A percentile compares a stretch with the other conserved stretches of the same genome.
Conservation (phyloP, 768 basidiomycete species). For the Leccinum obscurum region DNA sequence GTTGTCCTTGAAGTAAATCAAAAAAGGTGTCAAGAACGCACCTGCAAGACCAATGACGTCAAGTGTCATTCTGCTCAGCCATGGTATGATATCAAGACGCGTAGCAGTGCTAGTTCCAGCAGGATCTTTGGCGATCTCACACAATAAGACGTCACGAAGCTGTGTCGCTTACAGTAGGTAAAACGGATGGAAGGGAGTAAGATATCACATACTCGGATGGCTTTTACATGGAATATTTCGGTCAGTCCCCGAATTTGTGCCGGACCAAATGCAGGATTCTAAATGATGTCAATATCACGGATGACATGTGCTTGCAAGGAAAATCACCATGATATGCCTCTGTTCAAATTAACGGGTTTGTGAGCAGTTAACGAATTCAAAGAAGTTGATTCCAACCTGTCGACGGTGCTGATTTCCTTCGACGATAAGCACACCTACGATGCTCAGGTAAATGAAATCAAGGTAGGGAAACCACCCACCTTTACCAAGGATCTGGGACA, state of each 20-base stretch:
- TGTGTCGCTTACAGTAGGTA: background rate
- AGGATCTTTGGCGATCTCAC: constrained; percentile 31
- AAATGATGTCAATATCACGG: background rate
- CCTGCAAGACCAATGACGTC: constrained; percentile 38
- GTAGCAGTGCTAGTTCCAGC: constrained; percentile 4
- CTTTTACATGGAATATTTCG: constrained; percentile 56
- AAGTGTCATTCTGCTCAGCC: constrained; percentile 37
- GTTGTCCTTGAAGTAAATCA: background rate
- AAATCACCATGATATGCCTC: constrained; percentile 29
- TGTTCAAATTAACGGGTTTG: background rate
- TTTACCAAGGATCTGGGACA: constrained; percentile 1
- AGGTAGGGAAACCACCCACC: background rate
- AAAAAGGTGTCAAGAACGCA: constrained; percentile 20
- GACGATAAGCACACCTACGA: constrained; percentile 2
- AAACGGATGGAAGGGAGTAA: too few relatives aligned
- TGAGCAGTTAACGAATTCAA: background rate
- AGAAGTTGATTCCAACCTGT: constrained; percentile 27
- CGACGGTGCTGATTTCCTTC: constrained; percentile 35
- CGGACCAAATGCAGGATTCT: constrained; percentile 67
- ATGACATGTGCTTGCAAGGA: background rate
- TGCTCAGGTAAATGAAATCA: background rate
- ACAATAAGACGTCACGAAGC: constrained; percentile 47
- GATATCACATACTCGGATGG: constrained; percentile 41
- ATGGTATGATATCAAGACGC: constrained; percentile 33
- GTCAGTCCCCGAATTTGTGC: constrained; percentile 58